Conservation (phyloP, 1,284 basidiomycete genomes). For the Sanguinoderma infundibulare region DNA sequence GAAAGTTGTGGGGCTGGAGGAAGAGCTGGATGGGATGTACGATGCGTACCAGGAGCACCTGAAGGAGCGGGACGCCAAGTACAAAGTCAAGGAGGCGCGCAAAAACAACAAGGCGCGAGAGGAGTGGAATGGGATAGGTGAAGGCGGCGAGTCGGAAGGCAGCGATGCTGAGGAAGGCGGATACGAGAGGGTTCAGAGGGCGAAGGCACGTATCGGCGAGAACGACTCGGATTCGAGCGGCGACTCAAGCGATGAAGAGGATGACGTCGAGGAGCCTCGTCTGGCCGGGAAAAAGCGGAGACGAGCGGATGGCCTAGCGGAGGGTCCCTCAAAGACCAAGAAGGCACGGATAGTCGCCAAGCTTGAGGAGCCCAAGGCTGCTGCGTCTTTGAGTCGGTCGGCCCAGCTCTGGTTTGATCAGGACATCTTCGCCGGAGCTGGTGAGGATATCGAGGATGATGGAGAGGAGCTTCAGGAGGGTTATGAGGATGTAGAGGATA, state of each 20-base stretch:
- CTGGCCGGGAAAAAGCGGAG: slow-evolving; percentile 47
- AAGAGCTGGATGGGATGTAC: slow-evolving; percentile 88
- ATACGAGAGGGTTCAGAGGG: slow-evolving; percentile 72
- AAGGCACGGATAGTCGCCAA: slow-evolving; percentile 46
- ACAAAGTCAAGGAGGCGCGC: slow-evolving; percentile 84
- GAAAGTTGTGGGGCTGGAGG: slow-evolving; percentile 75
- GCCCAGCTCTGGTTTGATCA: slow-evolving; percentile 94
- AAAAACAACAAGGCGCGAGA: slow-evolving; percentile 69
- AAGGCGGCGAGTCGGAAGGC: slow-evolving; percentile 44
- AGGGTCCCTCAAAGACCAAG: slow-evolving; percentile 41
- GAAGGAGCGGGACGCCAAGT: slow-evolving; percentile 89
- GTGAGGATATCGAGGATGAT: slow-evolving; percentile 53
- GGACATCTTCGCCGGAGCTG: slow-evolving; percentile 85
- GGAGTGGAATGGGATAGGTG: slow-evolving; percentile 80
- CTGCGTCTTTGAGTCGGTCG: slow-evolving; percentile 48
- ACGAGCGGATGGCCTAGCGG: slow-evolving; percentile 39
- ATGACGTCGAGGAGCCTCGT: slow-evolving; percentile 49
- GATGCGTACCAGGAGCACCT: slow-evolving; percentile 85
- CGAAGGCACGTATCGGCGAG: slow-evolving; percentile 63
- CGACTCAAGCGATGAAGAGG: slow-evolving; percentile 54
- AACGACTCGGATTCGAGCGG: slow-evolving; percentile 48
- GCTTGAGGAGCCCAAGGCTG: slow-evolving; percentile 40
- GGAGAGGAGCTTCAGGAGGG: slow-evolving; percentile 41
- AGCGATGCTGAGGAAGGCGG: slow-evolving; percentile 65
- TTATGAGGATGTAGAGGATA: slow-evolving; percentile 36